Percentiles rank a stretch among this genome's conserved stretches.
Conservation (phyloP, 306 rosid genomes). For the Acacia acuminata region DNA sequence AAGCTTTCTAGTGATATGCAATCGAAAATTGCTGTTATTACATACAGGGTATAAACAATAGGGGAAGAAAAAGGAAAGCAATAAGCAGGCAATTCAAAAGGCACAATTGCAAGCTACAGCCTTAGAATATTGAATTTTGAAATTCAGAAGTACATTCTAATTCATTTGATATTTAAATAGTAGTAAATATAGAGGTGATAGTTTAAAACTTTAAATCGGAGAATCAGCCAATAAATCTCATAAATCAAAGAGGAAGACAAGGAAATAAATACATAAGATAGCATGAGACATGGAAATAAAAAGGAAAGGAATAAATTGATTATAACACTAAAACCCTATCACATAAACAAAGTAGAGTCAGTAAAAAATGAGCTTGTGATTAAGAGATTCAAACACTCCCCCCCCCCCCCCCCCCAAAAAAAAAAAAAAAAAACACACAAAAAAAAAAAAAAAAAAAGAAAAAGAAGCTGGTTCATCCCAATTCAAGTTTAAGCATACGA, state of each 20-base stretch:
- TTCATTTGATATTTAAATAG: neutral
- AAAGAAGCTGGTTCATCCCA: neutral
- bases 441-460: no score
- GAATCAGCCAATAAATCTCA: neutral
- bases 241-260: neutral
- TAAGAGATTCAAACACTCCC: neutral
- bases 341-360: neutral
- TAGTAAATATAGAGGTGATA: neutral
- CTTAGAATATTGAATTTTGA: neutral
- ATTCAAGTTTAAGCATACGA: neutral
- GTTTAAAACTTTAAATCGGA: neutral
- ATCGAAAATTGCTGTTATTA: neutral
- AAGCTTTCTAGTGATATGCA: neutral
- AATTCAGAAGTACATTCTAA: neutral
- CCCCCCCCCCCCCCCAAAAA: neutral
- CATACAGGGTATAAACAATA: neutral
- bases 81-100: neutral
- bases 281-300: neutral
- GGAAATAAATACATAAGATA: neutral
- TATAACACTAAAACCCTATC: neutral
- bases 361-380: neutral
- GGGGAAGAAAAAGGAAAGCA: neutral
- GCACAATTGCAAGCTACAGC: neutral
- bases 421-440: no score
- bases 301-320: neutral